phyloP scores from a whole-genome alignment of 2,329 filamentous ascomycete species.

The Cadophora malorum region DNA sequence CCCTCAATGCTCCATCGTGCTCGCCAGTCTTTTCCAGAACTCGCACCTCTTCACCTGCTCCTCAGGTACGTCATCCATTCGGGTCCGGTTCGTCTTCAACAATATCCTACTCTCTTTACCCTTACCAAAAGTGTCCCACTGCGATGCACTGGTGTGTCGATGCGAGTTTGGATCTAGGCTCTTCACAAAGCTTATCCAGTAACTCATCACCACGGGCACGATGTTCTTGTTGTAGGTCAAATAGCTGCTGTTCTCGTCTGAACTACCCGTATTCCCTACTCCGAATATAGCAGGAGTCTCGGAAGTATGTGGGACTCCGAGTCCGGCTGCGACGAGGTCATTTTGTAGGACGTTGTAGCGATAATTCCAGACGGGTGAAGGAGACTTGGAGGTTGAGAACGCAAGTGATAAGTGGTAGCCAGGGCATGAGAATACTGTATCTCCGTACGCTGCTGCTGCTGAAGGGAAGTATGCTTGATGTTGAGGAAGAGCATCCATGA shows the following conservation, averaged over 20 bases:
- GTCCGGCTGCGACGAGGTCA: constrained; percentile 45
- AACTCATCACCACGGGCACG: constrained; percentile 48
- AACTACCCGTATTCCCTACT: constrained; percentile 43
- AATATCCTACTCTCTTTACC: constrained; percentile 37
- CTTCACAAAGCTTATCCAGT: constrained; percentile 52
- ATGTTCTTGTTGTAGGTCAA: constrained; percentile 44
- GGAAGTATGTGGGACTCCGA: constrained; percentile 49
- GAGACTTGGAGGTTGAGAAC: constrained; percentile 42
- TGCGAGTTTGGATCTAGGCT: constrained; percentile 49
- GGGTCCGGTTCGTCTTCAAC: constrained; percentile 39
- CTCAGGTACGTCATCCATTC: constrained; percentile 41
- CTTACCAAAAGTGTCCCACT: constrained; percentile 40
- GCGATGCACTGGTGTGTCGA: constrained; percentile 40
- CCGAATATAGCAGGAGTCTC: constrained; percentile 49
- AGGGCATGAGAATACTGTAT: constrained; percentile 57
- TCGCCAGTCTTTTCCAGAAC: constrained; percentile 40
- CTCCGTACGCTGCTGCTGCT: constrained; percentile 51
- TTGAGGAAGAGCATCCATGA: constrained; percentile 42
- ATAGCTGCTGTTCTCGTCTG: constrained; percentile 43
- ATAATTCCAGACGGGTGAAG: constrained; percentile 53
- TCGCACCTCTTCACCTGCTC: constrained; percentile 38
- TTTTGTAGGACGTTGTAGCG: constrained; percentile 54
- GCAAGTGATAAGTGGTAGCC: constrained; percentile 50
- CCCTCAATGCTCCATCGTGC: constrained; percentile 34
- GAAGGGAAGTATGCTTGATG: constrained; percentile 48